Evolutionary conservation across 345 rosid species (phyloP).

Genomic region (Durio zibethinus): DNA sequence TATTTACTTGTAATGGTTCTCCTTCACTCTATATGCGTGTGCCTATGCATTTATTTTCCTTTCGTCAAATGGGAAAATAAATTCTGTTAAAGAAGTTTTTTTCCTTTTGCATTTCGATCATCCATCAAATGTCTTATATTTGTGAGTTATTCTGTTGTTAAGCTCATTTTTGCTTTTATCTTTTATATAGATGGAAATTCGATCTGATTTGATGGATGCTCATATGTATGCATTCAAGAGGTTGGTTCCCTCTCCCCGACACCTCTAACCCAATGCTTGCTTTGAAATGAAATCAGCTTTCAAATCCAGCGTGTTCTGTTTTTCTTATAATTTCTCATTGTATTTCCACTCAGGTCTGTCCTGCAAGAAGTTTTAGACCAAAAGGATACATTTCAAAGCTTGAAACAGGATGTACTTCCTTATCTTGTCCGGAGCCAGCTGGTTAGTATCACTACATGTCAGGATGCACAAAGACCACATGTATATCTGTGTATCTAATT

Average conservation of each 20-base stretch:
- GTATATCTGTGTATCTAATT: constrained; percentile 1
- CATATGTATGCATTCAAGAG: constrained; percentile 97
- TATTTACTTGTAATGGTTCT: background rate
- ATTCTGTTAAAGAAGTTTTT: background rate
- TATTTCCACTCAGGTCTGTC: constrained; percentile 51
- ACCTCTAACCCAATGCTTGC: constrained; percentile 8
- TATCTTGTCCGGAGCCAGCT: constrained; percentile 90
- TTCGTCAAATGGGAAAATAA: background rate
- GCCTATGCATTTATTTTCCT: background rate
- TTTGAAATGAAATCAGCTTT: background rate
- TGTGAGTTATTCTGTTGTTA: constrained; percentile 2
- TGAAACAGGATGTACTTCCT: constrained; percentile 82
- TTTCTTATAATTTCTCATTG: background rate
- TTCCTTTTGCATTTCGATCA: background rate
- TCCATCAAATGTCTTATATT: constrained; percentile 3
- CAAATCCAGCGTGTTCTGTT: constrained; percentile 4
- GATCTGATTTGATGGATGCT: constrained; percentile 93
- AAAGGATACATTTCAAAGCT: constrained; percentile 71
- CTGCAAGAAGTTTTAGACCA: constrained; percentile 68
- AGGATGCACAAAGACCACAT: background rate
- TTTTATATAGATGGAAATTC: constrained; percentile 77
- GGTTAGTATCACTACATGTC: constrained; percentile 48
- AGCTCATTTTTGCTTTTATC: constrained; percentile 21
- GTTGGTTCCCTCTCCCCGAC: constrained; percentile 32
- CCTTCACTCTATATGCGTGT: background rate